Evolutionary conservation across 495 filamentous ascomycete genomes (phyloP).

Genomic region (Bathelium albidoporum): DNA sequence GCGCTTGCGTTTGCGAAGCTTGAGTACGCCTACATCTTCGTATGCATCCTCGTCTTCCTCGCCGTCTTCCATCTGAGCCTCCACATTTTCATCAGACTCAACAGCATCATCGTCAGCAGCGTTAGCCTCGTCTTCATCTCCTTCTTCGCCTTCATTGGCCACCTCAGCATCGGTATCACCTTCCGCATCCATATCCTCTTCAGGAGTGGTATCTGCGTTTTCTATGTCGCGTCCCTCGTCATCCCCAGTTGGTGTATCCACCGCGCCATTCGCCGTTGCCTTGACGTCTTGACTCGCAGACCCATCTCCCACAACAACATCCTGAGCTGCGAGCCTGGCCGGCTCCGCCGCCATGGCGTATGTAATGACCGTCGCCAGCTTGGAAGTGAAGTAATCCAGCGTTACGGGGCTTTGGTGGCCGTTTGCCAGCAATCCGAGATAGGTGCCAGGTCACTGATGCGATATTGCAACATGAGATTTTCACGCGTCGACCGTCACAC

Average conservation of each 20-base stretch:
- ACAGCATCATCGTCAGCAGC: slow-evolving; percentile 41
- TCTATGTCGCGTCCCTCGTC: slow-evolving; percentile 29
- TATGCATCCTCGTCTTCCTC: slow-evolving; percentile 36
- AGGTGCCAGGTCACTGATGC: neutral
- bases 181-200: slow-evolving; percentile 24
- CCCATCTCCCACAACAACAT: slow-evolving; percentile 11
- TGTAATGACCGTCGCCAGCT: slow-evolving; percentile 26
- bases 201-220: slow-evolving; percentile 8
- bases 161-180: slow-evolving; percentile 25
- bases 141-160: slow-evolving; percentile 28
- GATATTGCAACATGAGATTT: neutral
- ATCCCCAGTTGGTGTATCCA: neutral
- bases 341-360: slow-evolving; percentile 29
- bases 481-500: neutral
- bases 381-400: slow-evolving; percentile 24
- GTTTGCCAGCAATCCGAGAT: neutral
- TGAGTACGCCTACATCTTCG: slow-evolving; percentile 68
- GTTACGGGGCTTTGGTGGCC: slow-evolving; percentile 6
- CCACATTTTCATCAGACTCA: slow-evolving; percentile 30
- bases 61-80: slow-evolving; percentile 30
- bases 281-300: slow-evolving; percentile 43
- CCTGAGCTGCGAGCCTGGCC: slow-evolving; percentile 20
- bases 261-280: slow-evolving; percentile 7
- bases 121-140: slow-evolving; percentile 35
- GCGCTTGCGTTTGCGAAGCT: slow-evolving; percentile 39